Evolutionary conservation across 2,329 filamentous ascomycete genomes (phyloP), one percentile per base, ranked within the genome.

Genomic region (Pestalotiopsis sp.): DNA sequence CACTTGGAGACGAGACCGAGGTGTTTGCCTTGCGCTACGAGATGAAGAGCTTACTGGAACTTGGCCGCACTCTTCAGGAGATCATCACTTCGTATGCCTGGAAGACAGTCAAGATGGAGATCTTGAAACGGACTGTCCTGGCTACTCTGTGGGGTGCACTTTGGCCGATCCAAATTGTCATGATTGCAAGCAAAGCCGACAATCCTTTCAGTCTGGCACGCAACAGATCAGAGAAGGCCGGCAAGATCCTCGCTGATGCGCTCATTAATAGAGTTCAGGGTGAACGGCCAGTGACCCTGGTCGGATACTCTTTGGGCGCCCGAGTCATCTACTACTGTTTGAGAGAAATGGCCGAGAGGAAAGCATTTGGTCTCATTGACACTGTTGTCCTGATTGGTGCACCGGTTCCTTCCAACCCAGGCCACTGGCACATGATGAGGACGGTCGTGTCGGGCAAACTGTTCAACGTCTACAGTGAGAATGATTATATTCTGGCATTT

Each of bases 11-110:
- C 39, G 86, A 92, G 69, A 86, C 91, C 1, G 94, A 97, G 77
- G 89, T 92, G 0, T 97, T 97, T 75, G 94, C 93, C 1, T 82
- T 97, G 5, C 88, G 93, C 3, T 97, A 92, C 81, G 94, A 98
- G 79, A 88, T 95, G 73, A 87, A 92, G 68, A 88, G 91, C 1
- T 83, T 98, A 2, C 83, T 97, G 68, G 88, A 89, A 11, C 87
- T 98, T 0, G 94, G 94, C 0, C 89, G 89, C 67, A 88, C 91
- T 0, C 86, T 97, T 61, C 85, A 88, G 13, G 86, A 85, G 1
- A 87, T 97, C 71, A 89, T 97, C 7, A 87, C 87, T 3, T 92
- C 89, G 6, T 89, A 91, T 55, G 93, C 93, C 1, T 97, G 92
- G 91, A 85, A 85, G 60, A 86, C 89, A 63, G 88, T 94, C 60